Evolutionary conservation across 169 alveolate genomes (phyloP).

Genomic region (Plasmodium inui): DNA sequence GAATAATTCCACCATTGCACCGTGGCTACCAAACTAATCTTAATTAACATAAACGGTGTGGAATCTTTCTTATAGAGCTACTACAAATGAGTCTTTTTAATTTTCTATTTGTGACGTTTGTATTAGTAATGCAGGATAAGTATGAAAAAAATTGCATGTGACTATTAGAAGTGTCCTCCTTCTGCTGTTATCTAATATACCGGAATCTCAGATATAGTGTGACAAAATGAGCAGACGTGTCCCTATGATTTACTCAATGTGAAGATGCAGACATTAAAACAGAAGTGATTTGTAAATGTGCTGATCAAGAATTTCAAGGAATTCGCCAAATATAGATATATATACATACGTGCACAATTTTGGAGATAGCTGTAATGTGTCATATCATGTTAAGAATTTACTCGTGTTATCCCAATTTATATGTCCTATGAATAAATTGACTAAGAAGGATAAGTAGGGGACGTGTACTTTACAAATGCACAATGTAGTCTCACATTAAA

Average conservation of each 20-base stretch:
- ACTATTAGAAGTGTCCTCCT: neutral
- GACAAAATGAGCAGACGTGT: neutral
- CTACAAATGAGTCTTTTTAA: no score
- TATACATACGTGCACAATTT: neutral
- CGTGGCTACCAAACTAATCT: no score
- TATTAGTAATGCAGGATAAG: neutral
- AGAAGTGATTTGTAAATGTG: neutral
- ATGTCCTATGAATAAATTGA: neutral
- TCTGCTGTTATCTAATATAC: neutral
- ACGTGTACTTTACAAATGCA: neutral
- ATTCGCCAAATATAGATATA: neutral
- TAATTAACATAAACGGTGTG: no score
- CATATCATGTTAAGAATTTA: neutral
- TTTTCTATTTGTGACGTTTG: neutral
- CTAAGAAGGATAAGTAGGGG: no score
- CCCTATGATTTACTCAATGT: neutral
- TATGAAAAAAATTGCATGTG: no score
- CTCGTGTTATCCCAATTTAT: neutral
- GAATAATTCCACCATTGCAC: no score
- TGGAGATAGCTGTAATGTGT: neutral
- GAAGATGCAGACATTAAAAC: no score
- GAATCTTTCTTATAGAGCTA: no score
- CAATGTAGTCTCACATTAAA: neutral
- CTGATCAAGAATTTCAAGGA: neutral
- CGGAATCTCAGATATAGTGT: neutral